Evolutionary conservation across 2,329 filamentous ascomycete genomes (phyloP).

Genomic region (Tolypocladium ophioglossoides): DNA sequence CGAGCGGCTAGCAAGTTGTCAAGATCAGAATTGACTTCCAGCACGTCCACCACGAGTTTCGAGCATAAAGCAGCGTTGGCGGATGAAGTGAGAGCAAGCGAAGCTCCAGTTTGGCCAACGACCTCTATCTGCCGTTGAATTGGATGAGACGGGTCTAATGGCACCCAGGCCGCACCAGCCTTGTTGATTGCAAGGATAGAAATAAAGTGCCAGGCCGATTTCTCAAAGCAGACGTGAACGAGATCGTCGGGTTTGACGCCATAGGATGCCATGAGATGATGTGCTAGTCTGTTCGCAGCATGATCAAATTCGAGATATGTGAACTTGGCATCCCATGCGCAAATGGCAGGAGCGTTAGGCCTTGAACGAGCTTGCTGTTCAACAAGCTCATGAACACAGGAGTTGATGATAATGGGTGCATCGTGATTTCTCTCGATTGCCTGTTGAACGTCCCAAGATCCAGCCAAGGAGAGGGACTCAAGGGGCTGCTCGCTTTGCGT

Average conservation of each 20-base stretch:
- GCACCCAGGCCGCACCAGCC: constrained; percentile 6
- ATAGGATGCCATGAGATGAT: constrained; percentile 9
- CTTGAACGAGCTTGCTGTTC: neutral
- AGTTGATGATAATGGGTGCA: neutral
- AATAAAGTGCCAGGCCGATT: constrained; percentile 4
- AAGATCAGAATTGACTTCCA: neutral
- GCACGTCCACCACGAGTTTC: neutral
- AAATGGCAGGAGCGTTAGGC: constrained; percentile 20
- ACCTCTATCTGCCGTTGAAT: neutral
- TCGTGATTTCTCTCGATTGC: neutral
- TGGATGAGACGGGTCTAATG: constrained; percentile 2
- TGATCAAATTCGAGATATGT: constrained; percentile 24
- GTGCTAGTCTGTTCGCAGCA: constrained; percentile 2
- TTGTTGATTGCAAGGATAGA: constrained; percentile 5
- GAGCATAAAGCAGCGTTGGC: neutral
- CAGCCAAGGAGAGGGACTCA: neutral
- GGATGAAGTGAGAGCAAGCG: neutral
- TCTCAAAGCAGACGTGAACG: neutral
- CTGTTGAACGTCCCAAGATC: neutral
- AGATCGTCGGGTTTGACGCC: neutral
- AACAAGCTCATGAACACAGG: neutral
- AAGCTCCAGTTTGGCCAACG: neutral
- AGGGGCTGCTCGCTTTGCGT: neutral
- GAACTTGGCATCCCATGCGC: constrained; percentile 30
- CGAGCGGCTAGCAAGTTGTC: neutral